phyloP scores from a whole-genome alignment of 768 basidiomycete species.

The Lactarius hengduanensis region DNA sequence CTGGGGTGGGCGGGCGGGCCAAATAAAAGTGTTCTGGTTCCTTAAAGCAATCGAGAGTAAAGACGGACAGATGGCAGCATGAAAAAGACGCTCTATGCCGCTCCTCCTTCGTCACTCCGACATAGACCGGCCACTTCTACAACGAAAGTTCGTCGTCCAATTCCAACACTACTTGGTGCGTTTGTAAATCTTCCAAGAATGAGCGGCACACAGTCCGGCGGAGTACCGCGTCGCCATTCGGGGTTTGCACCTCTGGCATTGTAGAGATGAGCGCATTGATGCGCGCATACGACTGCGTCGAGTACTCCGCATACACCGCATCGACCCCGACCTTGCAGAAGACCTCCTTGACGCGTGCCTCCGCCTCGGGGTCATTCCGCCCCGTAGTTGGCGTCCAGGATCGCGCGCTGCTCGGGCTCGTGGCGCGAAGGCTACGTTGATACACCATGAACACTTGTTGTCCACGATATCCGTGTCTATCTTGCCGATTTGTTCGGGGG shows the following conservation, averaged over 20 bases:
- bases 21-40: too few relatives aligned
- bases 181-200: conserved; percentile 87
- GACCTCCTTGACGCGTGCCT: conserved; percentile 62
- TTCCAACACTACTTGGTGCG: conserved; percentile 42
- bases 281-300: conserved; percentile 64
- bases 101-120: too few relatives aligned
- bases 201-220: conserved; percentile 72
- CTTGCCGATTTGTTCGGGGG: conserved; percentile 91
- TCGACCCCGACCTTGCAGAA: conserved; percentile 73
- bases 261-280: conserved; percentile 67
- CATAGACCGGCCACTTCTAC: too few relatives aligned
- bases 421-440: conserved; percentile 78
- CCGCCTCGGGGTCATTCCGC: conserved; percentile 52
- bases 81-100: too few relatives aligned
- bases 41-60: too few relatives aligned
- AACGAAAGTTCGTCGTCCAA: too few relatives aligned
- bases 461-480: conserved; percentile 97
- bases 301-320: conserved; percentile 70
- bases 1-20: too few relatives aligned
- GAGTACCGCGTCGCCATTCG: conserved; percentile 40
- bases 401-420: conserved; percentile 42
- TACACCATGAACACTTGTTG: conserved; percentile 97
- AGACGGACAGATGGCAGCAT: too few relatives aligned
- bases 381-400: conserved; percentile 70
- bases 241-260: conserved; percentile 59